Conservation (phyloP, 208 protist genomes). For the Jaenimonas drosophilae region DNA sequence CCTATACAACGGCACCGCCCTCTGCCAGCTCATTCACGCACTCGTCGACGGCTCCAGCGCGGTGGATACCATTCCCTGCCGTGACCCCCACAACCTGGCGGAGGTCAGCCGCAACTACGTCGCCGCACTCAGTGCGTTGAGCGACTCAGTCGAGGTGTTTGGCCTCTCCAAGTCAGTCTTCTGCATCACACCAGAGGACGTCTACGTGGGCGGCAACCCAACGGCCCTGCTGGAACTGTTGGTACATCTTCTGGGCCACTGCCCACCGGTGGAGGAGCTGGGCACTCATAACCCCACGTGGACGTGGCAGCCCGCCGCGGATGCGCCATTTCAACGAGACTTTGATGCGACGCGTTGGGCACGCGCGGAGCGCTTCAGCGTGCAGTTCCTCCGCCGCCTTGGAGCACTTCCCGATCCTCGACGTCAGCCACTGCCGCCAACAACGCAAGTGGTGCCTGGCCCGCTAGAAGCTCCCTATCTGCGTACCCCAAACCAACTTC, state of each 20-base stretch:
- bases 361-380: constrained; percentile 10
- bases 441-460: constrained; percentile 41
- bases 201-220: constrained; percentile 17
- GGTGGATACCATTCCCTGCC: constrained; percentile 11
- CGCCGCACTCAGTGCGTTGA: constrained; percentile 9
- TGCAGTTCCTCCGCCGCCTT: constrained; percentile 25
- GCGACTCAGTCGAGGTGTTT: constrained; percentile 4
- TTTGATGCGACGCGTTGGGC: not conserved
- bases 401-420: constrained; percentile 41
- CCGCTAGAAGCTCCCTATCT: constrained; percentile 46
- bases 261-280: constrained; percentile 1
- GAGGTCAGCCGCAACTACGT: constrained; percentile 46
- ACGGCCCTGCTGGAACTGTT: constrained; percentile 30
- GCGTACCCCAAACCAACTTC: too few relatives aligned
- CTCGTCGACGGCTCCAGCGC: not conserved
- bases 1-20: constrained; percentile 55
- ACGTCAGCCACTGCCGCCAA: constrained; percentile 36
- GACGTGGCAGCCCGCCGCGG: constrained; percentile 26
- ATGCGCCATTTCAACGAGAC: constrained; percentile 3
- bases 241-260: constrained; percentile 24
- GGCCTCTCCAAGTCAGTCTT: constrained; percentile 13
- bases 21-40: constrained; percentile 34
- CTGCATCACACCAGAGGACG: constrained; percentile 29
- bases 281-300: not conserved
- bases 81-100: constrained; percentile 21